A percentile compares a stretch with the other conserved stretches of the same genome.
Evolutionary conservation across 345 rosid species (phyloP).

Genomic region (Eutrema yunnanense): DNA sequence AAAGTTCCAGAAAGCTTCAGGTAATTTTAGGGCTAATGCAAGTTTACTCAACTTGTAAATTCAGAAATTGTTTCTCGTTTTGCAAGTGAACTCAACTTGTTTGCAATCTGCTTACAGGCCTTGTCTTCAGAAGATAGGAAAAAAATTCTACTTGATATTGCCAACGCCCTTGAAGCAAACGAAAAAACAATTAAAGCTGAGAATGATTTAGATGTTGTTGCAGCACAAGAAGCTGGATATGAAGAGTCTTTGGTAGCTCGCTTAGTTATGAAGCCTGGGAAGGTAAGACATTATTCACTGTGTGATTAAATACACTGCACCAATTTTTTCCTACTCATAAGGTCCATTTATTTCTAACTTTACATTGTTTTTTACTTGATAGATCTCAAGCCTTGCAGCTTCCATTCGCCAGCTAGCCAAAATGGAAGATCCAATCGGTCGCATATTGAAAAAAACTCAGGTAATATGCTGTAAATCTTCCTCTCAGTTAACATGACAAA

Average conservation of each 20-base stretch:
- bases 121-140: constrained; percentile 73
- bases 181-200: constrained; percentile 53
- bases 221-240: constrained; percentile 70
- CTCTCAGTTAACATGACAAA: not conserved
- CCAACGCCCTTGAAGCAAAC: constrained; percentile 81
- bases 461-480: constrained; percentile 31
- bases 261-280: constrained; percentile 76
- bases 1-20: constrained; percentile 89
- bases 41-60: not conserved
- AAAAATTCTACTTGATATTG: constrained; percentile 66
- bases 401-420: constrained; percentile 82
- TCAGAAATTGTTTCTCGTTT: not conserved
- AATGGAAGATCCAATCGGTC: constrained; percentile 95
- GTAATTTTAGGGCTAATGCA: constrained; percentile 34
- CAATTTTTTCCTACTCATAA: not conserved
- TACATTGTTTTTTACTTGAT: constrained; percentile 13
- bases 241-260: constrained; percentile 77
- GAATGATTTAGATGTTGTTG: constrained; percentile 81
- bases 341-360: not conserved
- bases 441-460: constrained; percentile 74
- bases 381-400: constrained; percentile 74
- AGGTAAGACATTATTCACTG: constrained; percentile 37
- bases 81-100: constrained; percentile 4
- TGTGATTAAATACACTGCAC: not conserved
- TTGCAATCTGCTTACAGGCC: constrained; percentile 48